A percentile compares a stretch with the other conserved stretches of the same genome.
Conservation (phyloP, 148 eudicot species). For the Heliamphora exappendiculata region DNA sequence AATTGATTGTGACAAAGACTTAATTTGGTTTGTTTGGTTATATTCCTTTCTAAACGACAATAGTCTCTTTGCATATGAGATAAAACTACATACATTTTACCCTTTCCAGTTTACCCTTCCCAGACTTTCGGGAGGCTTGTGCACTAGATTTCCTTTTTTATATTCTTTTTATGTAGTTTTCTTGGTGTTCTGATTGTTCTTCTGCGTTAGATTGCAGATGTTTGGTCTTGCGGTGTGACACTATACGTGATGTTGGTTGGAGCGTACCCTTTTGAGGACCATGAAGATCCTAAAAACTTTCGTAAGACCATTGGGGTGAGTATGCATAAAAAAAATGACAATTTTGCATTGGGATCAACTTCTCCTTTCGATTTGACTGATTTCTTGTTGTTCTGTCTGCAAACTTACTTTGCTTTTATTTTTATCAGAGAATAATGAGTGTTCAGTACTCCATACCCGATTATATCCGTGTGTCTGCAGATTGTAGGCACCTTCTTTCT, state of each 20-base stretch:
- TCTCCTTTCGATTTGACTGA: background rate
- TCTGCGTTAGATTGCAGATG: slow-evolving; percentile 78
- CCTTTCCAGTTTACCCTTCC: too few relatives aligned
- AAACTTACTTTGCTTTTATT: background rate
- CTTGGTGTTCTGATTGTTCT: background rate
- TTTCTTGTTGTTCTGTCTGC: background rate
- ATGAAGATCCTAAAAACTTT: slow-evolving; percentile 81
- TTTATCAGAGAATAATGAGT: slow-evolving; percentile 70
- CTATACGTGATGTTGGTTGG: slow-evolving; percentile 96
- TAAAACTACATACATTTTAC: too few relatives aligned
- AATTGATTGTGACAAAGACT: too few relatives aligned
- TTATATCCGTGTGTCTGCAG: slow-evolving; percentile 72
- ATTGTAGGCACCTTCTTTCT: slow-evolving; percentile 79
- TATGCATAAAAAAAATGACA: background rate
- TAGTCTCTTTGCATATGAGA: too few relatives aligned
- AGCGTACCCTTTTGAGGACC: slow-evolving; percentile 94
- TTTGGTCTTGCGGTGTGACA: slow-evolving; percentile 98
- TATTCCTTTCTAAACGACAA: too few relatives aligned
- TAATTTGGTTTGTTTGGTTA: too few relatives aligned
- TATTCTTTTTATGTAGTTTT: background rate
- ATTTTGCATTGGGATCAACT: background rate
- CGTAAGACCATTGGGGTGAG: slow-evolving; percentile 76
- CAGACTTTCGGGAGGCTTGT: too few relatives aligned
- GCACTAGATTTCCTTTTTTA: too few relatives aligned
- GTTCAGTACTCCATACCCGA: slow-evolving; percentile 81